Base-by-base conservation (phyloP, 1,284 basidiomycete species). In the Puccinia polysora region DNA sequence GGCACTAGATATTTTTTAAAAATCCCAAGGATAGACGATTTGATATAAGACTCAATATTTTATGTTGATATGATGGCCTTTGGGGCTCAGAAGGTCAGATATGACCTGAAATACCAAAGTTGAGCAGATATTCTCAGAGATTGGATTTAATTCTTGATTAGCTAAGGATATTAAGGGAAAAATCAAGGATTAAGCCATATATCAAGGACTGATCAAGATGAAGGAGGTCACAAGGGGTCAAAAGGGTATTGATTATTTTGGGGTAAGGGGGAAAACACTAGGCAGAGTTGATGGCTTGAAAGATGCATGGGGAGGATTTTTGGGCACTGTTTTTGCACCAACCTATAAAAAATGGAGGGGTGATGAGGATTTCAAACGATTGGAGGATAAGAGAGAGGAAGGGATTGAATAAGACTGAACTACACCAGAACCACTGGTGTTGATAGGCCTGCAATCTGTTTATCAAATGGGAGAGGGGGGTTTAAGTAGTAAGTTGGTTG, bases 71-170 rank as follows among this genome's bases (percentile, higher is more conserved):
- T 58, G 30, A 38, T n/a, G 3, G 20, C n/a, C 28, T 36, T 14
- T n/a, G 25, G 6, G 18, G 18, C n/a, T 30, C 20, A 25, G 18
- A 30, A n/a, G 25, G 28, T 1, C 12, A 20, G 28, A 6, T 18
- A 30, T 18, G 6, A 81, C 87, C 77, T 78, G 91, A 89, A 97
- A 97, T 62, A 96, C 90, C 30, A 97, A 83, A 2, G 91, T 90
- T 0, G 89, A 92, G 79, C 92, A 89, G 81, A 95, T 92, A 82
- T 96, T 97, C 81, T 96, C 92, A 0, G 94, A 92, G 38, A 97
- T 80, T 15, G 93, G 85, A 36, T 85, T 85, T 38, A 97, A 84
- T 79, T 97, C 97, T 40, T 88, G 86, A 77, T 96, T 96, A 77
- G 92, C 94, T 93, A 92, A 96, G 14, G 91, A n/a, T n/a, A n/a